Percentiles rank a stretch among this genome's conserved stretches.
Conservation (phyloP, 768 basidiomycete species). For the Mycena kentingensis region DNA sequence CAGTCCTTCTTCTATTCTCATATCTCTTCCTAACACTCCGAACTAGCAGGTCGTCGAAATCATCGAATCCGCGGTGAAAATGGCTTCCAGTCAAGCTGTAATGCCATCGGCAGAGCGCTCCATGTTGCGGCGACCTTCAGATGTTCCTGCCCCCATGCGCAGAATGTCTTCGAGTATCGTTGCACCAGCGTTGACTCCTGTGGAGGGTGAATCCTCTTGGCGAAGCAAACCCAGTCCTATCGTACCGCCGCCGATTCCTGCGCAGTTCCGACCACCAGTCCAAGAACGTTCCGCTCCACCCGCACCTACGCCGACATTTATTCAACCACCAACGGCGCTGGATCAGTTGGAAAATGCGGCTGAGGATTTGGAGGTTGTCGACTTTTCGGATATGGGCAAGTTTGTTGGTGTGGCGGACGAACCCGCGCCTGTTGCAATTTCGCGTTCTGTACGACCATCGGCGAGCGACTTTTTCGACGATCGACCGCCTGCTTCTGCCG, state of each 20-base stretch:
- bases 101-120: constrained; percentile 14
- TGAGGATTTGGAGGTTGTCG: constrained; percentile 76
- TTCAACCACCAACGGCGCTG: constrained; percentile 37
- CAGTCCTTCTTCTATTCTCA: constrained; percentile 1
- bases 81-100: constrained; percentile 8
- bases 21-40: background rate
- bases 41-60: constrained; percentile 21
- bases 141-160: constrained; percentile 28
- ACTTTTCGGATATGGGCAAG: constrained; percentile 76
- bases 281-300: constrained; percentile 23
- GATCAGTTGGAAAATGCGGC: constrained; percentile 48
- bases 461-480: constrained; percentile 80
- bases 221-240: constrained; percentile 53
- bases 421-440: constrained; percentile 14
- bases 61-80: constrained; percentile 19
- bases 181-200: constrained; percentile 39
- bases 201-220: constrained; percentile 57
- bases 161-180: constrained; percentile 30
- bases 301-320: constrained; percentile 18
- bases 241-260: constrained; percentile 26
- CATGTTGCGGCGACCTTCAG: constrained; percentile 38
- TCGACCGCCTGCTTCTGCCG: constrained; percentile 13
- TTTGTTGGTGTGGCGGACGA: constrained; percentile 51
- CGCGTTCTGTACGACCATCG: constrained; percentile 47
- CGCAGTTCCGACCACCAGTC: constrained; percentile 34